Percentiles rank a stretch among this genome's conserved stretches.
Evolutionary conservation across 768 basidiomycete genomes (phyloP).

Genomic region (Tricholoma sp.): DNA sequence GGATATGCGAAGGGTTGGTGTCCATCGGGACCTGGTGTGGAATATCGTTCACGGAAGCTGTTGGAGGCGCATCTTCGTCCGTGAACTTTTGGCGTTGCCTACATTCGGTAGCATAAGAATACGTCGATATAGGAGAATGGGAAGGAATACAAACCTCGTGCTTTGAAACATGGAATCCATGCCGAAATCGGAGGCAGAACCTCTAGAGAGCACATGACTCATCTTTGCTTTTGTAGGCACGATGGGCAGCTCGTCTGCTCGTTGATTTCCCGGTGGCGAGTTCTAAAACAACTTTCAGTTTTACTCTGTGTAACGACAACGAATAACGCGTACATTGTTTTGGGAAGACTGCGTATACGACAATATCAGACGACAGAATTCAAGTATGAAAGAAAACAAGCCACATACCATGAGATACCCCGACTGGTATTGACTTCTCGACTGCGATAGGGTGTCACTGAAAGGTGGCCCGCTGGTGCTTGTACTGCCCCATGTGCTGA

Average conservation of each 20-base stretch:
- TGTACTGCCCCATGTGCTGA: slow-evolving; percentile 47
- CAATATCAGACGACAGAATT: background rate
- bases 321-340: slow-evolving; percentile 40
- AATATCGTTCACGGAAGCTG: slow-evolving; percentile 69
- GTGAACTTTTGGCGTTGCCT: slow-evolving; percentile 59
- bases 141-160: slow-evolving; percentile 45
- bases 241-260: slow-evolving; percentile 67
- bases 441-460: slow-evolving; percentile 65
- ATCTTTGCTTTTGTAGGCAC: slow-evolving; percentile 80
- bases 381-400: background rate
- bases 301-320: background rate
- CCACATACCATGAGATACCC: slow-evolving; percentile 72
- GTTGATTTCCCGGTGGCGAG: slow-evolving; percentile 51
- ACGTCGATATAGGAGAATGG: background rate
- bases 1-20: slow-evolving; percentile 35
- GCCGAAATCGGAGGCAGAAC: slow-evolving; percentile 67
- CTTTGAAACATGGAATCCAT: slow-evolving; percentile 85
- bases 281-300: slow-evolving; percentile 23
- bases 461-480: slow-evolving; percentile 41
- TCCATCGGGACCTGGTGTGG: slow-evolving; percentile 51
- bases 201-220: slow-evolving; percentile 61
- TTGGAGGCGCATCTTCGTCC: slow-evolving; percentile 81
- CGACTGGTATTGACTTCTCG: slow-evolving; percentile 72
- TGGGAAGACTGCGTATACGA: slow-evolving; percentile 37
- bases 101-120: slow-evolving; percentile 4